These are phyloP conservation scores for Cystobasidium tubakii DNA, from an alignment of 768 basidiomycete genomes.

Conservation along the genomic window DNA sequence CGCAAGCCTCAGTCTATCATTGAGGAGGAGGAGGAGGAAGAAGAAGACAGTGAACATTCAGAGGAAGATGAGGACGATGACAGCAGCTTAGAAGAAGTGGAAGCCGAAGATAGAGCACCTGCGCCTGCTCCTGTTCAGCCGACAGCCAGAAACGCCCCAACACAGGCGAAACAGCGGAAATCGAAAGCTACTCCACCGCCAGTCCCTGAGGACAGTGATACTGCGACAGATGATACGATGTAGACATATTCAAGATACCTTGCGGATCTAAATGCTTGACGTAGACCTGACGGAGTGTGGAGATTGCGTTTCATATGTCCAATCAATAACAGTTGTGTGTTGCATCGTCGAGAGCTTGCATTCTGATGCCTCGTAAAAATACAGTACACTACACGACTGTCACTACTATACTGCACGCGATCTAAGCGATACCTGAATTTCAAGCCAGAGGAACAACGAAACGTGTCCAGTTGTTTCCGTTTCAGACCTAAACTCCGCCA, in stretches of 20 bases:
- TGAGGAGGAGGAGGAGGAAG: conserved; percentile 31
- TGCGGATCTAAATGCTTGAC: neutral
- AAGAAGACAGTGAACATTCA: neutral
- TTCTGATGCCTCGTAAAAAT: too few relatives aligned
- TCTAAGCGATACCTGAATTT: too few relatives aligned
- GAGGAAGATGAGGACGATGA: neutral
- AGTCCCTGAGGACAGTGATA: neutral
- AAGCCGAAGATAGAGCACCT: neutral
- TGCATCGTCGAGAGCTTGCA: too few relatives aligned
- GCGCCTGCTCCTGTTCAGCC: neutral
- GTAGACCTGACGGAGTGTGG: too few relatives aligned
- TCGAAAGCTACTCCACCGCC: neutral
- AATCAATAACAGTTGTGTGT: too few relatives aligned
- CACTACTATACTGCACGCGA: too few relatives aligned
- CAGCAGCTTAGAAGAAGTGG: too few relatives aligned
- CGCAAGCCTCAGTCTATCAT: conserved; percentile 22
- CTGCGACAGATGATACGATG: conserved; percentile 2
- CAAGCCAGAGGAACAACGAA: too few relatives aligned
- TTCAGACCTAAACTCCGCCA: too few relatives aligned
- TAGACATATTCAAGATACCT: neutral
- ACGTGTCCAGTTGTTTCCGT: too few relatives aligned
- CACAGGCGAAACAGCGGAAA: neutral
- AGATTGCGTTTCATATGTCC: too few relatives aligned
- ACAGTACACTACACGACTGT: too few relatives aligned
- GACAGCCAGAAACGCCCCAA: neutral